Base-by-base conservation (phyloP, 2,329 filamentous ascomycete genomes). In the Periconia sp. region DNA sequence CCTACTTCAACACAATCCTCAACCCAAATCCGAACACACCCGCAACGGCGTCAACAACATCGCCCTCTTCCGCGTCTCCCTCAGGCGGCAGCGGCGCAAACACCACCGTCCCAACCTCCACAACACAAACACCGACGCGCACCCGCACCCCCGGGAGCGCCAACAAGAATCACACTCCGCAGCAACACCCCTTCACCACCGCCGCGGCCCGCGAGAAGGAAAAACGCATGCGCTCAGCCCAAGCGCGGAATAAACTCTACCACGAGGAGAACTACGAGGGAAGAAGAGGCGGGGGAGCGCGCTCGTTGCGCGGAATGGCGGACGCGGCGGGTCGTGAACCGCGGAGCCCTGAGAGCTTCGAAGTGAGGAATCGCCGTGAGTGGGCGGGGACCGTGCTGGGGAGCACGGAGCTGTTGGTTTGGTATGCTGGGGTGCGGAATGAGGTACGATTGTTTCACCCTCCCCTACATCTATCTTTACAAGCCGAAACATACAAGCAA, bases 391-490 rank as follows among this genome's bases (percentile, higher is more conserved):
- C 55, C 15, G 68, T 74, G 33, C 52, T 76, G 1, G 69, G 69
- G 41, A 73, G 61, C 45, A 58, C 59, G 10, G 74, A 76, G 56
- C 57, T 75, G 68, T 47, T 76, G 35, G 63, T 74, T 11, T 74
- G 73, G 71, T 65, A 64, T 43, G 57, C 64, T 31, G 56, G 50
- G 8, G 62, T 54, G 23, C 45, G 70, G 46, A 64, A 73, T 30
- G 73, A 76, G 69, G 73, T 75, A 52, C 42, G 14, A 11, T 33
- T 2, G 3, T 17, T 30, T 11, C 15, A 17, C 14, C 23, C 27
- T 31, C 23, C 31, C 23, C 27, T 18, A 8, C 27, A n/a, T 2
- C 23, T 2, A 18, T 17, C 5, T 9, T 23, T 19, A 2, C 11
- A 13, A 19, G 10, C 19, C 17, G 23, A 13, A 14, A 23, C 30